Percentiles rank a stretch among this genome's conserved stretches.
Evolutionary conservation across 108 stramenopile species (phyloP).

Genomic region (Asterionellopsis glacialis): DNA sequence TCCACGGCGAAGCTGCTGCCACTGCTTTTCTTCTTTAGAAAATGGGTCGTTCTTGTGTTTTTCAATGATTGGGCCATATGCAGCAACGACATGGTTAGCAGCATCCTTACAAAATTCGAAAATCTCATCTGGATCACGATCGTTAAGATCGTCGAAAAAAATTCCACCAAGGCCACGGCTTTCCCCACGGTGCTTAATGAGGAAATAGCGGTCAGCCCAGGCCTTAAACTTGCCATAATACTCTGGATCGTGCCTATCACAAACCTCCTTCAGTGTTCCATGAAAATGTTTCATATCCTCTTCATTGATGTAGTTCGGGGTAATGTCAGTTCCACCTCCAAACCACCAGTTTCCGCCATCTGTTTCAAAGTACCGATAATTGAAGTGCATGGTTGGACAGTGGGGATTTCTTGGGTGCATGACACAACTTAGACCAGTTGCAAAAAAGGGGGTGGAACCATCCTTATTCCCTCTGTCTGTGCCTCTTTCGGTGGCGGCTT

Average conservation of each 20-base stretch:
- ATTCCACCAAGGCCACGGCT: constrained; percentile 97
- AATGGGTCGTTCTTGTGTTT: constrained; percentile 86
- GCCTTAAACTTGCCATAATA: constrained; percentile 97
- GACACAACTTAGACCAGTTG: constrained; percentile 92
- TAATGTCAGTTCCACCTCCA: constrained; percentile 99
- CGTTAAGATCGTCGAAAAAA: constrained; percentile 98
- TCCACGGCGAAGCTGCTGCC: constrained; percentile 95
- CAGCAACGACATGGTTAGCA: constrained; percentile 79
- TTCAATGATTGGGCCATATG: constrained; percentile 92
- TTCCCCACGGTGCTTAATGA: constrained; percentile 93
- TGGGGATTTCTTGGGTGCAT: constrained; percentile 98
- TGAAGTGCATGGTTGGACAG: constrained; percentile 99
- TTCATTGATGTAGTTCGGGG: constrained; percentile 92
- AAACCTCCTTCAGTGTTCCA: constrained; percentile 97
- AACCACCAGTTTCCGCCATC: constrained; percentile 99
- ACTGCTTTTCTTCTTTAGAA: constrained; percentile 91
- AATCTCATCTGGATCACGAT: constrained; percentile 81
- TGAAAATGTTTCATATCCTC: constrained; percentile 99
- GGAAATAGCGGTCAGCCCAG: constrained; percentile 97
- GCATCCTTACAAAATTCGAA: constrained; percentile 88
- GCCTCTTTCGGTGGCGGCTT: constrained; percentile 94
- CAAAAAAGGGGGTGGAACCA: constrained; percentile 96
- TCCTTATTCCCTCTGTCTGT: constrained; percentile 89
- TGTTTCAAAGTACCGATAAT: constrained; percentile 99
- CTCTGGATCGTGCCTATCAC: constrained; percentile 95